Evolutionary conservation across 768 basidiomycete species (phyloP).

Genomic region (Pulveroboletus frians): DNA sequence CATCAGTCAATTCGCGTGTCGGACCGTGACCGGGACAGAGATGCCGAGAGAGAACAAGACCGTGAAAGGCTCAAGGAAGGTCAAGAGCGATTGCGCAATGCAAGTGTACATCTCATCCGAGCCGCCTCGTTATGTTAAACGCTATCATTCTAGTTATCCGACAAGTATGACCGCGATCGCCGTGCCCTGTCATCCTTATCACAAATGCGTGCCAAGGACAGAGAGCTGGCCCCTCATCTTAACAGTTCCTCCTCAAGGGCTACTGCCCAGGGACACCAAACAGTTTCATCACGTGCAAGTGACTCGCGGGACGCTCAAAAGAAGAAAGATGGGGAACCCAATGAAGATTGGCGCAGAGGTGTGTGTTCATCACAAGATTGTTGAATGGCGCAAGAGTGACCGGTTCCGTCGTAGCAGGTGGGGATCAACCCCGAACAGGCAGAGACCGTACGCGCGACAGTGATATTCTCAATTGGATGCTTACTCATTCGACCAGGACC

Average conservation of each 20-base stretch:
- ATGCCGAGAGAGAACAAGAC: constrained; percentile 46
- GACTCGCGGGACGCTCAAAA: constrained; percentile 58
- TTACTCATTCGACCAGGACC: constrained; percentile 35
- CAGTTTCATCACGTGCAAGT: constrained; percentile 44
- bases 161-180: constrained; percentile 79
- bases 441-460: constrained; percentile 51
- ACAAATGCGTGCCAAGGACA: constrained; percentile 56
- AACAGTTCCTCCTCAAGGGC: constrained; percentile 39
- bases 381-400: neutral
- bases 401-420: constrained; percentile 28
- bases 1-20: constrained; percentile 73
- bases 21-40: constrained; percentile 50
- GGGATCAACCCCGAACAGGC: constrained; percentile 45
- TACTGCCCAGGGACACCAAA: constrained; percentile 29
- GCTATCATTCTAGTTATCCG: constrained; percentile 56
- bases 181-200: constrained; percentile 49
- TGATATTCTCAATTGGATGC: neutral
- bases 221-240: constrained; percentile 62
- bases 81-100: constrained; percentile 73
- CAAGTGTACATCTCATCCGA: constrained; percentile 22
- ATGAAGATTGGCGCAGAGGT: constrained; percentile 88
- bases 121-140: neutral
- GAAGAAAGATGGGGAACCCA: constrained; percentile 67
- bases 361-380: constrained; percentile 18
- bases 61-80: constrained; percentile 71